Evolutionary conservation across 306 rosid species (phyloP).

Genomic region (Inga oerstediana): DNA sequence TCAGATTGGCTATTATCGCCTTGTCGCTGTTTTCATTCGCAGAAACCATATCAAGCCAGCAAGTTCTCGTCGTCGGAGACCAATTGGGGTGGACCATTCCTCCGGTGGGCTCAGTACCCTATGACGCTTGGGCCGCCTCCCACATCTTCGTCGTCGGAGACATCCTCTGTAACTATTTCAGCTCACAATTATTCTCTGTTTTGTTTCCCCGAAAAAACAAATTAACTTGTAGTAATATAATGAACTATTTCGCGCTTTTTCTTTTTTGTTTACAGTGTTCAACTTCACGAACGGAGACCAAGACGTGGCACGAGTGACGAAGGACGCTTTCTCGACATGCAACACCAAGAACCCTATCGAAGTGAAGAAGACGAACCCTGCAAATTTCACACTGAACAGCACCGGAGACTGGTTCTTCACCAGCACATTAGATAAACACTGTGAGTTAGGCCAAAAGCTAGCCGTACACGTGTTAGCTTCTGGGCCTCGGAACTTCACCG

Average conservation of each 20-base stretch:
- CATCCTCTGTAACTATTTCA: constrained; percentile 37
- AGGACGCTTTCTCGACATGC: constrained; percentile 49
- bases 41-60: not conserved
- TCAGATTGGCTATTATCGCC: not conserved
- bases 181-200: not conserved
- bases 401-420: constrained; percentile 57
- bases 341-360: constrained; percentile 50
- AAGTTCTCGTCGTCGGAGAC: not conserved
- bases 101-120: constrained; percentile 30
- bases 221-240: not conserved
- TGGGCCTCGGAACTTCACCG: constrained; percentile 43
- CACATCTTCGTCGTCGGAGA: constrained; percentile 45
- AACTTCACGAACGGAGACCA: constrained; percentile 55
- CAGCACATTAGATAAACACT: constrained; percentile 46
- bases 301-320: constrained; percentile 62
- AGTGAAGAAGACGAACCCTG: constrained; percentile 42
- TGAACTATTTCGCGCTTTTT: not conserved
- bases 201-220: not conserved
- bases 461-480: constrained; percentile 44
- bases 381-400: constrained; percentile 49
- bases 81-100: constrained; percentile 53
- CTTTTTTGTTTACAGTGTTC: constrained; percentile 38
- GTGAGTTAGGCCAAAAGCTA: constrained; percentile 48
- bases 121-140: constrained; percentile 38
- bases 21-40: not conserved